Percentiles rank a stretch among this genome's conserved stretches.
These are phyloP conservation scores for Debaryomyces sp. DNA, from an alignment of 1,139 yeast species.

Conservation along the genomic window DNA sequence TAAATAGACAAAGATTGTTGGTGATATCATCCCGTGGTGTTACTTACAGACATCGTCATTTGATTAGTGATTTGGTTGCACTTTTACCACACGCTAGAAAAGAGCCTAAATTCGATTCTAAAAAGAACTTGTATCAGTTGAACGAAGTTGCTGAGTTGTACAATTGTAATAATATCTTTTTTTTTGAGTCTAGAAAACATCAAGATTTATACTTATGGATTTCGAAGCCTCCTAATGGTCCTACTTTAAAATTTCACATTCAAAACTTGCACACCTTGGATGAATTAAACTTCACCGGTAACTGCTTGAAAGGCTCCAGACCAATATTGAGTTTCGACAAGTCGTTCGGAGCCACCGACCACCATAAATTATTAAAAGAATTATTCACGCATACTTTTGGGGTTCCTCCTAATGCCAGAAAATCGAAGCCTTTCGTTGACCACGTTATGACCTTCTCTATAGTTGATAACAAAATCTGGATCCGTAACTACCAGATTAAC, in stretches of 20 bases:
- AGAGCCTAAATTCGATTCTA: constrained; percentile 94
- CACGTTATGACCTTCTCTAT: constrained; percentile 93
- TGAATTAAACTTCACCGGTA: constrained; percentile 94
- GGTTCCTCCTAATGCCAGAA: constrained; percentile 95
- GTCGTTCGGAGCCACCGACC: constrained; percentile 61
- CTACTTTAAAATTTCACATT: constrained; percentile 89
- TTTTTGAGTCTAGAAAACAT: constrained; percentile 96
- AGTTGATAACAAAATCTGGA: constrained; percentile 94
- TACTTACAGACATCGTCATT: constrained; percentile 92
- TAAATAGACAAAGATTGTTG: constrained; percentile 79
- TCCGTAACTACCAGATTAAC: constrained; percentile 89
- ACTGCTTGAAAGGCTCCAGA: constrained; percentile 93
- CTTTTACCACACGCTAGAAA: constrained; percentile 94
- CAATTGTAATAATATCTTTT: constrained; percentile 93
- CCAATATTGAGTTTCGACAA: constrained; percentile 92
- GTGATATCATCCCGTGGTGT: constrained; percentile 94
- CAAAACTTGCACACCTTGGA: constrained; percentile 96
- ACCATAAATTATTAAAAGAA: constrained; percentile 78
- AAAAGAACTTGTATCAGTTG: constrained; percentile 82
- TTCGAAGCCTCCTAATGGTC: constrained; percentile 97
- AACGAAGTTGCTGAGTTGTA: constrained; percentile 96
- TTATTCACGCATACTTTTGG: constrained; percentile 86
- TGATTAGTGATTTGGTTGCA: constrained; percentile 76
- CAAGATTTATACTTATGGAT: constrained; percentile 94
- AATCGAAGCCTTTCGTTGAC: constrained; percentile 91